Evolutionary conservation across 179 eudicot genomes (phyloP).

Genomic region (Nepenthes alata): DNA sequence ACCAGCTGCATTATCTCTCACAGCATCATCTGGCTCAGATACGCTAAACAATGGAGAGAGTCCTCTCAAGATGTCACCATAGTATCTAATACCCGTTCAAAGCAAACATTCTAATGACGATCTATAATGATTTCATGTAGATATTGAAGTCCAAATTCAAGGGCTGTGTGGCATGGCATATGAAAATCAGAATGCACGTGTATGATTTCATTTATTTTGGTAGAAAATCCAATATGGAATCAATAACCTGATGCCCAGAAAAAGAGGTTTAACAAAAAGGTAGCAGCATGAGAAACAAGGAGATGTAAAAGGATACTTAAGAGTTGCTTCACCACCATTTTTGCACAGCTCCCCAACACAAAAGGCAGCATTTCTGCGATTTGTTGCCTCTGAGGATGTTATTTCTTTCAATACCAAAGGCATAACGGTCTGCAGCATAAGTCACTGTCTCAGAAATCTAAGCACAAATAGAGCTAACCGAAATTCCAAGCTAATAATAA

Average conservation of each 20-base stretch:
- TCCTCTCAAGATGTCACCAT: slow-evolving; percentile 55
- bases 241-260: background rate
- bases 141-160: background rate
- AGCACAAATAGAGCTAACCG: no score
- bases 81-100: slow-evolving; percentile 44
- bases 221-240: no score
- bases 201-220: no score
- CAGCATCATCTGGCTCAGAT: slow-evolving; percentile 93
- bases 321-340: slow-evolving; percentile 73
- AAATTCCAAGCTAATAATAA: no score
- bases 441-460: slow-evolving; percentile 7
- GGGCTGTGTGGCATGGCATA: background rate
- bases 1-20: slow-evolving; percentile 96
- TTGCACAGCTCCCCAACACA: slow-evolving; percentile 91
- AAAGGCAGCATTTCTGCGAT: slow-evolving; percentile 96
- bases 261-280: background rate
- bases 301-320: slow-evolving; percentile 47
- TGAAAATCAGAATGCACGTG: no score
- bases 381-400: slow-evolving; percentile 63
- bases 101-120: slow-evolving; percentile 12
- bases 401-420: slow-evolving; percentile 85
- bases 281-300: background rate
- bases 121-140: background rate
- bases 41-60: slow-evolving; percentile 81
- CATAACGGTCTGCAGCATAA: slow-evolving; percentile 59